Conservation (phyloP, 306 rosid species). For the Prunus davidiana region DNA sequence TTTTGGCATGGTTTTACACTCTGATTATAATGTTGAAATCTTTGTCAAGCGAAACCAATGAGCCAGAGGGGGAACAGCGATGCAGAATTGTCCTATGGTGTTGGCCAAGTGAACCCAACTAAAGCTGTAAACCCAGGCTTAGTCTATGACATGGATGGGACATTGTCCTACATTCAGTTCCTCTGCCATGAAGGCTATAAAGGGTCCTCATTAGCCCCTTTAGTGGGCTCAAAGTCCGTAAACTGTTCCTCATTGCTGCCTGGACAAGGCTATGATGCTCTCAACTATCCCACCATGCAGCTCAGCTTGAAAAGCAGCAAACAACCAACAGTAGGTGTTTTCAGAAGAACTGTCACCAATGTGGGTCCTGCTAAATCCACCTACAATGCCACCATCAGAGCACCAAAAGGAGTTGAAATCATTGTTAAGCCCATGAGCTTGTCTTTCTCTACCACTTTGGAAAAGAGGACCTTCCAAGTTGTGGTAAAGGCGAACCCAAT, state of each 20-base stretch:
- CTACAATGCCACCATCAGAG: conserved; percentile 53
- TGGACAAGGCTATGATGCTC: conserved; percentile 66
- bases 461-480: conserved; percentile 67
- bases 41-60: conserved; percentile 63
- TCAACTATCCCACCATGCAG: conserved; percentile 81
- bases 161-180: conserved; percentile 59
- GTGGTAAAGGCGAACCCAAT: conserved; percentile 60
- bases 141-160: conserved; percentile 64
- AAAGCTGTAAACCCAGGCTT: conserved; percentile 66
- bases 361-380: conserved; percentile 54
- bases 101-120: conserved; percentile 73
- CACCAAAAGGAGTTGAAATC: conserved; percentile 66
- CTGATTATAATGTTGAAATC: background rate
- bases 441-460: conserved; percentile 37
- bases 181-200: conserved; percentile 76
- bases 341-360: conserved; percentile 67
- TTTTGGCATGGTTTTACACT: background rate
- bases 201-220: conserved; percentile 38
- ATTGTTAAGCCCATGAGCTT: conserved; percentile 49
- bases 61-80: conserved; percentile 49
- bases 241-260: conserved; percentile 68
- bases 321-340: conserved; percentile 37
- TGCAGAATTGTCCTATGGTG: conserved; percentile 78
- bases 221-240: conserved; percentile 47
- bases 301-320: conserved; percentile 35